Evolutionary conservation across 306 rosid species (phyloP).

Genomic region (Medicago arabica): DNA sequence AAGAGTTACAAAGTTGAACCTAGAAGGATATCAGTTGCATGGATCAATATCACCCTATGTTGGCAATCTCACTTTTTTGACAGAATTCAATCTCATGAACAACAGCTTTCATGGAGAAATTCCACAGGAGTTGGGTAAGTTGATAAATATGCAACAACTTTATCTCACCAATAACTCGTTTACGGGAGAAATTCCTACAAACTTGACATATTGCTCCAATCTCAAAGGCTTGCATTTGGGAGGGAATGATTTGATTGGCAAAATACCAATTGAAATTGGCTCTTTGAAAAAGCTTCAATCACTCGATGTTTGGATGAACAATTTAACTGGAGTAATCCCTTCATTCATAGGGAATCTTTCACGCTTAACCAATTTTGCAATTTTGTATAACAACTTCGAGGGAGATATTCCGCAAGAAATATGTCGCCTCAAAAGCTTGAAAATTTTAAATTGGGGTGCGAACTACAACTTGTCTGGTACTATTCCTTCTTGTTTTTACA

Average conservation of each 20-base stretch:
- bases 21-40: neutral
- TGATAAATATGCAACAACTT: neutral
- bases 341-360: conserved; percentile 2
- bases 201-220: conserved; percentile 2
- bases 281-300: neutral
- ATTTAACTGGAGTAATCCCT: neutral
- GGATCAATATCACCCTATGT: conserved; percentile 12
- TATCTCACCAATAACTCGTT: neutral
- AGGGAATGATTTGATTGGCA: neutral
- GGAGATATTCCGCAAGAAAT: conserved; percentile 2
- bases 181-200: neutral
- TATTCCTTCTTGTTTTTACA: conserved; percentile 40
- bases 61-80: neutral
- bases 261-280: too few relatives aligned
- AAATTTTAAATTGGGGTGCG: too few relatives aligned
- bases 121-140: neutral
- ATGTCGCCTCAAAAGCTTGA: neutral
- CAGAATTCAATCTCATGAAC: neutral
- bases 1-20: neutral
- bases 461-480: too few relatives aligned
- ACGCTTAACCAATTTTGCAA: neutral
- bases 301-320: neutral
- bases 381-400: neutral
- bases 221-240: neutral
- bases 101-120: neutral